Evolutionary conservation across 495 filamentous ascomycete species (phyloP).

Genomic region (Lepraria neglecta): DNA sequence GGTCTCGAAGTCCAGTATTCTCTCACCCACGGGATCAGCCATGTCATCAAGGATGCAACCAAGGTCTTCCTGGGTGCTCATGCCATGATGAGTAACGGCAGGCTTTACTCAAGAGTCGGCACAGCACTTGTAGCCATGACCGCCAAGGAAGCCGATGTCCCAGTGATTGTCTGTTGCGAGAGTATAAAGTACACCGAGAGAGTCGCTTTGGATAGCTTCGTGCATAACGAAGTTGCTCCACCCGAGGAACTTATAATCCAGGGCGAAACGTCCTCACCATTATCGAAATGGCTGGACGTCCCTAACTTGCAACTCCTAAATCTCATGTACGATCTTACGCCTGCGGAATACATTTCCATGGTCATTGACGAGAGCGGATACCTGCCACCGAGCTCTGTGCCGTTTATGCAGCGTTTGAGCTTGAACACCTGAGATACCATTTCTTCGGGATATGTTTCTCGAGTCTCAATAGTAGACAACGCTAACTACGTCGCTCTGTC

Average conservation of each 20-base stretch:
- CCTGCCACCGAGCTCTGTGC: constrained; percentile 77
- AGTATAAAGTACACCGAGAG: constrained; percentile 92
- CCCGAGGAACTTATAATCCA: constrained; percentile 54
- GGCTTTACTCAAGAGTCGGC: constrained; percentile 78
- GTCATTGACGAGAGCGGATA: constrained; percentile 88
- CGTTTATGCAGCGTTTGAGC: constrained; percentile 51
- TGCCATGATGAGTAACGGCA: constrained; percentile 83
- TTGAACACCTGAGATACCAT: constrained; percentile 29
- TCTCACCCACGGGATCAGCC: constrained; percentile 65
- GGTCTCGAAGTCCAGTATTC: constrained; percentile 76
- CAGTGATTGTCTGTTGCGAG: constrained; percentile 89
- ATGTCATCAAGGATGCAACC: constrained; percentile 64
- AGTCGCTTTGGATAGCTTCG: constrained; percentile 83
- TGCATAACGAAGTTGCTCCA: constrained; percentile 81
- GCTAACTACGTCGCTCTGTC: too few species aligned
- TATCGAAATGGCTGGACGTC: constrained; percentile 55
- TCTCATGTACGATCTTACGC: constrained; percentile 89
- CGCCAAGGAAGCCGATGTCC: constrained; percentile 61
- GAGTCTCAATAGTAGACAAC: too few species aligned
- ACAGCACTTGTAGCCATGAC: constrained; percentile 86
- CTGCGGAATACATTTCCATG: constrained; percentile 79
- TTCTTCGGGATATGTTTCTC: too few species aligned
- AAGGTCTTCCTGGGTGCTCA: constrained; percentile 85
- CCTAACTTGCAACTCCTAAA: constrained; percentile 67
- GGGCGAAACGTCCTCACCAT: constrained; percentile 36